Percentiles rank a stretch among this genome's conserved stretches.
Conservation (phyloP, 306 rosid species). For the Cucurbita maxima region DNA sequence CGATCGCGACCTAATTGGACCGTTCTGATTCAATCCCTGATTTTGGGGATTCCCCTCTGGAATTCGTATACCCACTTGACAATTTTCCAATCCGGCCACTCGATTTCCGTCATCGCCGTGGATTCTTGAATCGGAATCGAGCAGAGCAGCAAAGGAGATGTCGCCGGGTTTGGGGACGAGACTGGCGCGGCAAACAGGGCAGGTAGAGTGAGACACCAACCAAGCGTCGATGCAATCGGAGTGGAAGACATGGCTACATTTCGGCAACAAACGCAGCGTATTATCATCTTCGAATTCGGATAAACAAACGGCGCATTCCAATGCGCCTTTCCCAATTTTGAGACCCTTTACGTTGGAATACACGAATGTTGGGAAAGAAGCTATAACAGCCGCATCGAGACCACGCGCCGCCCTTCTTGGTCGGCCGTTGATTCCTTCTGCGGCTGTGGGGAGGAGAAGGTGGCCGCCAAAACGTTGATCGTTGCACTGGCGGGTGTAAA, state of each 20-base stretch:
- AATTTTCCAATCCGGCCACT: neutral
- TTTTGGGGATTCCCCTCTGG: neutral
- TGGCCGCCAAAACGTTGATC: constrained; percentile 27
- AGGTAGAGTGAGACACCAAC: constrained; percentile 59
- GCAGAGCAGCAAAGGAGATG: neutral
- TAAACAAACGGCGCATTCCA: constrained; percentile 82
- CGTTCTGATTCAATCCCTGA: neutral
- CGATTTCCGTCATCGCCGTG: constrained; percentile 1
- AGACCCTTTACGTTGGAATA: constrained; percentile 60
- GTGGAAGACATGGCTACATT: constrained; percentile 87
- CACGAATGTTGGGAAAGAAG: constrained; percentile 53
- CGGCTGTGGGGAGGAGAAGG: constrained; percentile 11
- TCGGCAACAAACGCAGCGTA: constrained; percentile 79
- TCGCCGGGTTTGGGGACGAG: constrained; percentile 40
- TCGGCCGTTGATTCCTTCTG: constrained; percentile 5
- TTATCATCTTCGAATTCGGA: constrained; percentile 61
- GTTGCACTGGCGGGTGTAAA: constrained; percentile 76
- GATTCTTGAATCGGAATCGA: neutral
- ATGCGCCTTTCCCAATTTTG: constrained; percentile 48
- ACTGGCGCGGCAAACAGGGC: constrained; percentile 80
- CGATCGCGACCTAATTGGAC: constrained; percentile 2
- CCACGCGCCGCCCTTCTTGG: constrained; percentile 27
- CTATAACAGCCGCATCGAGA: constrained; percentile 34
- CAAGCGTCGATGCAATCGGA: constrained; percentile 62
- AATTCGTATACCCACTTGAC: neutral